Percentiles rank a stretch among this genome's conserved stretches.
These are phyloP conservation scores for Termitomyces bulborhizus DNA, from an alignment of 768 basidiomycete genomes.

Conservation along the genomic window DNA sequence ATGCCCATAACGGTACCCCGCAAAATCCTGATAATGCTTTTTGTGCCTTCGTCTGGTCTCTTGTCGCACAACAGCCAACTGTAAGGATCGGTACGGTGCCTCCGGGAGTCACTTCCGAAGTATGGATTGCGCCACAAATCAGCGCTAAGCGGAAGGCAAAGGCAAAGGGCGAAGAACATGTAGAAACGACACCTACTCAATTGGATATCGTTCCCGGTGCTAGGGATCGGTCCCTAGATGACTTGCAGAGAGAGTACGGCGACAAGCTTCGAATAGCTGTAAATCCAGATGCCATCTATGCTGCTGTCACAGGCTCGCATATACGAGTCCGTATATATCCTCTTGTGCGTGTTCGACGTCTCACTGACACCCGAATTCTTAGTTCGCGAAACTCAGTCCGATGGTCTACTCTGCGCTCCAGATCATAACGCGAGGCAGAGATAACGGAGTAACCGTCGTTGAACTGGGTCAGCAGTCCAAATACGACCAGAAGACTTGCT, in stretches of 20 bases:
- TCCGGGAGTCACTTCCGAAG: conserved; percentile 51
- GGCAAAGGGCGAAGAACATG: conserved; percentile 43
- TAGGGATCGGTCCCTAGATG: conserved; percentile 45
- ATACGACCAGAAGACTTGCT: conserved; percentile 88
- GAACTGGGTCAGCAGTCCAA: conserved; percentile 70
- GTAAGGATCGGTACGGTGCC: conserved; percentile 72
- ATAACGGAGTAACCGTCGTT: conserved; percentile 71
- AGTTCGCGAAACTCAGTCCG: conserved; percentile 78
- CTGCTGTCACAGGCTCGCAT: conserved; percentile 81
- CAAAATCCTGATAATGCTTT: conserved; percentile 70
- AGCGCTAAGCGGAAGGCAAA: conserved; percentile 63
- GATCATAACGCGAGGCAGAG: conserved; percentile 75
- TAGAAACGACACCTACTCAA: conserved; percentile 35
- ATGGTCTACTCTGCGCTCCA: conserved; percentile 85
- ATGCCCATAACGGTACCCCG: conserved; percentile 35
- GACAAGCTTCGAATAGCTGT: conserved; percentile 66
- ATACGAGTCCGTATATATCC: conserved; percentile 50
- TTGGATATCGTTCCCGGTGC: conserved; percentile 54
- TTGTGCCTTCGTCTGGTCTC: conserved; percentile 76
- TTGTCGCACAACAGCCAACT: conserved; percentile 69
- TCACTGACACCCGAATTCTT: conserved; percentile 7
- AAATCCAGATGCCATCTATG: conserved; percentile 67
- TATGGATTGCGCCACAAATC: conserved; percentile 73
- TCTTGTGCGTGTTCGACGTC: not conserved
- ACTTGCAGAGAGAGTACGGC: conserved; percentile 53